Evolutionary conservation across 2,329 filamentous ascomycete genomes (phyloP).

Genomic region (Calonectria pauciramosa): DNA sequence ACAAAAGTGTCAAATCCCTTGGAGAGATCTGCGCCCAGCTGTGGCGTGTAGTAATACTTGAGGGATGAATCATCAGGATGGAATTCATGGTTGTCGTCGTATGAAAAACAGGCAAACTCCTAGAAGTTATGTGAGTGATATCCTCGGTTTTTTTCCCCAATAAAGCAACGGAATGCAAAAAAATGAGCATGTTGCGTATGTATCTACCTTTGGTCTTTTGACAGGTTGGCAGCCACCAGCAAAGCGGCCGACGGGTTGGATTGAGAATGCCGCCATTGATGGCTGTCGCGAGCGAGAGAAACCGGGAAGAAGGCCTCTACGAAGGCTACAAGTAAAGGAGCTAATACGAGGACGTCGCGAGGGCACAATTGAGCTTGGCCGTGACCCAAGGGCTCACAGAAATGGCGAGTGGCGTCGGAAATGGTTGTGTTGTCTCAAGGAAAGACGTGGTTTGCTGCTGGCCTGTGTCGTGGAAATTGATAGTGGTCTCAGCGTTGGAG

Average conservation of each 20-base stretch:
- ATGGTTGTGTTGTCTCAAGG: neutral
- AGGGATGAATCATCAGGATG: slow-evolving; percentile 83
- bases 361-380: neutral
- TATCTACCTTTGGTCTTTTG: slow-evolving; percentile 77
- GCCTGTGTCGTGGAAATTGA: neutral
- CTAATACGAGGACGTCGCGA: neutral
- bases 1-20: slow-evolving; percentile 86
- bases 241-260: slow-evolving; percentile 80
- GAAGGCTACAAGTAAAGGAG: neutral
- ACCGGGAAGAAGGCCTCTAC: neutral
- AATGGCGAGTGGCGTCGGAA: neutral
- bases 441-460: neutral
- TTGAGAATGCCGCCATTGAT: slow-evolving; percentile 65
- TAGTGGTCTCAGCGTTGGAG: slow-evolving; percentile 14
- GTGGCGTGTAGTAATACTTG: slow-evolving; percentile 88
- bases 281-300: neutral
- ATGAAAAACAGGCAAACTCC: slow-evolving; percentile 96
- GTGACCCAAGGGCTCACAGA: neutral
- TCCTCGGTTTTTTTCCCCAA: neutral
- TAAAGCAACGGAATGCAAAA: neutral
- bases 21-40: slow-evolving; percentile 79
- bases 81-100: slow-evolving; percentile 85
- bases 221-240: slow-evolving; percentile 77
- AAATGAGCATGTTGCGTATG: neutral
- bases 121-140: slow-evolving; percentile 50